A percentile compares a stretch with the other conserved stretches of the same genome.
Conservation (phyloP, 805 yeast species). For the Kurtzmaniella fragi region DNA sequence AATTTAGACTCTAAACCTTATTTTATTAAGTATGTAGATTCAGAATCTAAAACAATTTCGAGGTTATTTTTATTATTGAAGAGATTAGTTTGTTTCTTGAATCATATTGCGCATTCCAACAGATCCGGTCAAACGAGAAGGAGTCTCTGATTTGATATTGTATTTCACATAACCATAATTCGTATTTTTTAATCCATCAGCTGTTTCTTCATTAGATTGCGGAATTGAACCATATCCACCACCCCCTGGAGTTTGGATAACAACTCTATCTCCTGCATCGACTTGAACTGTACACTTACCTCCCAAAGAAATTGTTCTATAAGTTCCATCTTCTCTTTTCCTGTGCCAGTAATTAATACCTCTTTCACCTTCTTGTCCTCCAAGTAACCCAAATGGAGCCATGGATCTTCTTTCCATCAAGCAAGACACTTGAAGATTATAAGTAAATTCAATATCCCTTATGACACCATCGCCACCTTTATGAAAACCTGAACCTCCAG, state of each 20-base stretch:
- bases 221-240: slow-evolving; percentile 36
- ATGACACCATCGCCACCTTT: slow-evolving; percentile 84
- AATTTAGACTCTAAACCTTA: too few species aligned
- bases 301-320: slow-evolving; percentile 22
- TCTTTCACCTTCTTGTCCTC: slow-evolving; percentile 71
- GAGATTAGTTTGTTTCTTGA: slow-evolving; percentile 31
- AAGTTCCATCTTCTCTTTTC: slow-evolving; percentile 6
- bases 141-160: slow-evolving; percentile 18
- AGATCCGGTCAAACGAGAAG: slow-evolving; percentile 30
- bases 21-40: too few species aligned
- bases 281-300: slow-evolving; percentile 30
- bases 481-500: slow-evolving; percentile 77
- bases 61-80: too few species aligned
- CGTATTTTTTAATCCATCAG: slow-evolving; percentile 1
- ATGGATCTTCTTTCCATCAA: slow-evolving; percentile 79
- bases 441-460: slow-evolving; percentile 74
- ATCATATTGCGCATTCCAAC: slow-evolving; percentile 26
- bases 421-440: slow-evolving; percentile 60
- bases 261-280: slow-evolving; percentile 35
- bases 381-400: slow-evolving; percentile 82
- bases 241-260: slow-evolving; percentile 40
- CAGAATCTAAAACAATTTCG: too few species aligned
- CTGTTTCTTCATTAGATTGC: slow-evolving; percentile 3
- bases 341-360: slow-evolving; percentile 47
- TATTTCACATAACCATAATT: slow-evolving; percentile 13